These are phyloP conservation scores for Parietaria judaica DNA, from an alignment of 306 rosid species.

Conservation along the genomic window DNA sequence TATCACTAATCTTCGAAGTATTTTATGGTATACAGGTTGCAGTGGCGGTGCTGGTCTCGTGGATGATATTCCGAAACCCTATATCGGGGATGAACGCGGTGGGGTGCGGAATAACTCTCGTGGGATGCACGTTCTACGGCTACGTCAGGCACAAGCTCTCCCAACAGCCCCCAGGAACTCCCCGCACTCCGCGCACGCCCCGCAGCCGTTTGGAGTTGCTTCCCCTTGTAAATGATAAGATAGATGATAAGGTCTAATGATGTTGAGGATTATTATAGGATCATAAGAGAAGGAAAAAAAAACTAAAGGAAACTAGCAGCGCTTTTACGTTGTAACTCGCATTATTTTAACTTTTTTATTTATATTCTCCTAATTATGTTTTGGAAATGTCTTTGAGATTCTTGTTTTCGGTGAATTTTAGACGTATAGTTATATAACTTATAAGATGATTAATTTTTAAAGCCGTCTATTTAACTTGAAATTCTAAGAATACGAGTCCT, in stretches of 20 bases:
- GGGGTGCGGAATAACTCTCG: conserved; percentile 83
- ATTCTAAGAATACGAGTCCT: too few species aligned
- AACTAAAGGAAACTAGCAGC: conserved; percentile 11
- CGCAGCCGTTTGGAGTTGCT: conserved; percentile 72
- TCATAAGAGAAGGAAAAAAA: conserved; percentile 31
- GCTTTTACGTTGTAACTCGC: conserved; percentile 29
- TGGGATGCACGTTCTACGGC: conserved; percentile 94
- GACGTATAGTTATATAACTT: not conserved
- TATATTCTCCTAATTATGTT: conserved; percentile 2
- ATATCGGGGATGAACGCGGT: conserved; percentile 62
- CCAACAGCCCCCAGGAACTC: conserved; percentile 78
- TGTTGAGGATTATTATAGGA: conserved; percentile 10
- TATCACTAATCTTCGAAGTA: too few species aligned
- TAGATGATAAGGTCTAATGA: conserved; percentile 66
- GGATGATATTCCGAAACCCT: conserved; percentile 90
- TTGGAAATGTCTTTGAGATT: not conserved
- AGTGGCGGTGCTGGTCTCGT: conserved; percentile 88
- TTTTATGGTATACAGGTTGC: conserved; percentile 54
- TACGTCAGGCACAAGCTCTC: conserved; percentile 75
- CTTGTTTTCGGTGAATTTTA: not conserved
- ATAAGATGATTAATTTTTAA: not conserved
- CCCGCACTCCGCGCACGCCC: conserved; percentile 59
- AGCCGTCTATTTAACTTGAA: too few species aligned
- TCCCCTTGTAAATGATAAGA: conserved; percentile 93
- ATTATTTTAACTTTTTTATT: conserved; percentile 28